Base-by-base conservation (phyloP, 2,329 filamentous ascomycete species). In the Raffaelea ambrosiae region DNA sequence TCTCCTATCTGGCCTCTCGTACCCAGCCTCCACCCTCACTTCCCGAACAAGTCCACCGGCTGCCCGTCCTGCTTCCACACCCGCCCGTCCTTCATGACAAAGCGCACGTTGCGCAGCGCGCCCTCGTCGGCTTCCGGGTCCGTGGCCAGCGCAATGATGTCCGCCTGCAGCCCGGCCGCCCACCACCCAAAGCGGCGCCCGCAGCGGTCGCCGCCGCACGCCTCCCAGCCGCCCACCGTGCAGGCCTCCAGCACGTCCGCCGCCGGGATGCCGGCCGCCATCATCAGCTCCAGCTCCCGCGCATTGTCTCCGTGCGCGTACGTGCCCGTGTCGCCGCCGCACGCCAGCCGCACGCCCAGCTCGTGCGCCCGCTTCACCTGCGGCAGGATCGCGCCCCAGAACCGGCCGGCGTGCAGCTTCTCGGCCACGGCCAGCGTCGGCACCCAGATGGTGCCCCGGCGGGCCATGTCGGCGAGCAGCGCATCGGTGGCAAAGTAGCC, bases 11-110 rank as follows among this genome's bases (percentile, higher is more conserved):
- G 7, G 7, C 26, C 26, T 29, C 7, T 29, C 13, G 7, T 29
- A 29, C 13, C 26, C 26, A 29, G 26, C n/a, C n/a, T 29, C 26
- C 26, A 29, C 26, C 26, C 26, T 13, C 26, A 29, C n/a, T n/a
- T n/a, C n/a, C n/a, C n/a, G n/a, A n/a, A n/a, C 26, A 29, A 29
- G 7, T 29, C 26, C 26, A 7, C 13, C 26, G 26, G 7, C 26
- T 29, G 7, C 26, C 26, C 26, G 26, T 29, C 26, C 26, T 29
- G 26, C 26, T 75, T 76, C 66, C 71, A 77, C 9, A 77, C 62
- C 44, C 56, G 64, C 1, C 65, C 74, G 55, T 79, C 74, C 56
- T 79, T 79, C 74, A 79, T 78, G n/a, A 79, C 75, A 57, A 77
- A 77, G 46, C 58, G 63, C 1, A 78, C 70, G 49, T 63, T 68